These are phyloP conservation scores for Umbelopsis sp. DNA, from an alignment of 371 early-diverging fungal species.

Conservation along the genomic window DNA sequence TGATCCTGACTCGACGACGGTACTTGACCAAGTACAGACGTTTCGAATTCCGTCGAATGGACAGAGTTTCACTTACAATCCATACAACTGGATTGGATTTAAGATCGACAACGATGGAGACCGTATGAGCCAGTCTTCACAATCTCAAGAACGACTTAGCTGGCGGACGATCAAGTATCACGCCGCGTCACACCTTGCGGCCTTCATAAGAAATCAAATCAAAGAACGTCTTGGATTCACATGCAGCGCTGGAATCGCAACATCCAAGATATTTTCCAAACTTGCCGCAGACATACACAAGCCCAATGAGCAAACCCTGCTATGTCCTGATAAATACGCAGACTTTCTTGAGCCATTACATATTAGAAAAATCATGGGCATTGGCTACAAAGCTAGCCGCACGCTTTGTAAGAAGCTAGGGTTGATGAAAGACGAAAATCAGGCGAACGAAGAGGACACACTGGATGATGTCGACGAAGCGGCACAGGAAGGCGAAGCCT, in stretches of 20 bases:
- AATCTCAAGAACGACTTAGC: not conserved
- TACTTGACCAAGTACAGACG: not conserved
- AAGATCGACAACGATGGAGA: constrained; percentile 14
- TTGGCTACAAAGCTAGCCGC: constrained; percentile 11
- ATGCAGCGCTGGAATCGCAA: constrained; percentile 22
- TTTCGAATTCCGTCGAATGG: not conserved
- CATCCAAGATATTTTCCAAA: constrained; percentile 19
- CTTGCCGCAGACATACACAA: constrained; percentile 21
- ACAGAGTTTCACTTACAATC: constrained; percentile 4
- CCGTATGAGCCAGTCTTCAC: not conserved
- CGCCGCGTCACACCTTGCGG: constrained; percentile 17
- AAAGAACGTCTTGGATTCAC: constrained; percentile 9
- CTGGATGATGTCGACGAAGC: not conserved
- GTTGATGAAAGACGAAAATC: not conserved
- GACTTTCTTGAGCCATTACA: not conserved
- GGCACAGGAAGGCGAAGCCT: not conserved
- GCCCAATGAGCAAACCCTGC: constrained; percentile 16
- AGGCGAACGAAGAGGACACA: too few species aligned
- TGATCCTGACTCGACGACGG: not conserved
- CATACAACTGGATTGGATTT: constrained; percentile 19
- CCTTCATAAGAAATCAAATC: constrained; percentile 7
- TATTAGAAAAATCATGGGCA: constrained; percentile 17
- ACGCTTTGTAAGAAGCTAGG: not conserved
- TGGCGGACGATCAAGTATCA: constrained; percentile 1
- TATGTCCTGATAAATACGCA: constrained; percentile 1